Conservation (phyloP, 1,139 yeast species). For the Kodamaea sp. region DNA sequence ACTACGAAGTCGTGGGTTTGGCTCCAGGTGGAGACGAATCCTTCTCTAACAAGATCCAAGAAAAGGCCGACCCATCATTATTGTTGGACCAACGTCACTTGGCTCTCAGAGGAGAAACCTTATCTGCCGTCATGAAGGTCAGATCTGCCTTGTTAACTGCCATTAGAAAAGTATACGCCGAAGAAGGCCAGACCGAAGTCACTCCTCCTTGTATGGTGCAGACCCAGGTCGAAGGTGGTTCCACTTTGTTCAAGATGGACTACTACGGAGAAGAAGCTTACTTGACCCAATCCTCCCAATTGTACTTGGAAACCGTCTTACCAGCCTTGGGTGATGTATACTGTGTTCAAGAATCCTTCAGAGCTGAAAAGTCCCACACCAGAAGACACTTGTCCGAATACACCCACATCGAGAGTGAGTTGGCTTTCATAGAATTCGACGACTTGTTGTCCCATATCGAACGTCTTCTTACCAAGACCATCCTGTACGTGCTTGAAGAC, state of each 20-base stretch:
- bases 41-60: constrained; percentile 90
- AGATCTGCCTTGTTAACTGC: constrained; percentile 77
- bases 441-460: constrained; percentile 87
- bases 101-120: constrained; percentile 90
- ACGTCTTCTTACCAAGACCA: constrained; percentile 65
- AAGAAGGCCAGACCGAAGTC: constrained; percentile 82
- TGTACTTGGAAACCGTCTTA: constrained; percentile 93
- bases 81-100: constrained; percentile 94
- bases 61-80: constrained; percentile 89
- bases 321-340: constrained; percentile 97
- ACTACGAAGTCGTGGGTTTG: constrained; percentile 80
- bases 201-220: constrained; percentile 99
- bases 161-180: constrained; percentile 73
- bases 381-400: constrained; percentile 97
- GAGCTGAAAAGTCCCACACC: constrained; percentile 98
- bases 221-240: constrained; percentile 99
- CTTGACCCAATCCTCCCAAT: constrained; percentile 95
- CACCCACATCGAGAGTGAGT: constrained; percentile 95
- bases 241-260: constrained; percentile 88
- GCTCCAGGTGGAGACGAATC: constrained; percentile 98
- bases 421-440: constrained; percentile 83
- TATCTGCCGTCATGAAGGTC: constrained; percentile 93
- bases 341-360: constrained; percentile 97
- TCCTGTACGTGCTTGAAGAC: constrained; percentile 79
- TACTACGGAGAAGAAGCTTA: constrained; percentile 98